A percentile compares a stretch with the other conserved stretches of the same genome.
Evolutionary conservation across 352 stramenopile species (phyloP).

Genomic region (Phytophthora palmivora): DNA sequence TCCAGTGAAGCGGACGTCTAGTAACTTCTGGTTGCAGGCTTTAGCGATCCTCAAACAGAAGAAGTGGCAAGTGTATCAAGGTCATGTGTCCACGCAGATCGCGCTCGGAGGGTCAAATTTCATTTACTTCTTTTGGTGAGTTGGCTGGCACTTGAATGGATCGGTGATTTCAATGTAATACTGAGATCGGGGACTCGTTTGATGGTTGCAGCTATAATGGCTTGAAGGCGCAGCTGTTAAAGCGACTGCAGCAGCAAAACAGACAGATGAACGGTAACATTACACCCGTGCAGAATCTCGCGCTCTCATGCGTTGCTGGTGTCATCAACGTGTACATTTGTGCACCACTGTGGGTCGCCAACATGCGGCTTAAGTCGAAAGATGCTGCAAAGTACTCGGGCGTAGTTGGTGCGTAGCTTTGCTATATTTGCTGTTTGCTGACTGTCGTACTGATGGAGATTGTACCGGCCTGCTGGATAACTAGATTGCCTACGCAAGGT

Average conservation of each 20-base stretch:
- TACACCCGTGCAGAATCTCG: slow-evolving; percentile 65
- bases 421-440: slow-evolving; percentile 28
- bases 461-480: slow-evolving; percentile 1
- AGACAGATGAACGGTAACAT: slow-evolving; percentile 44
- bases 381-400: slow-evolving; percentile 69
- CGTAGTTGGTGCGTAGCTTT: slow-evolving; percentile 33
- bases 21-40: slow-evolving; percentile 52
- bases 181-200: no score
- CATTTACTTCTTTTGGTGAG: slow-evolving; percentile 90
- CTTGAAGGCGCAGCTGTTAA: slow-evolving; percentile 67
- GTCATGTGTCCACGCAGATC: slow-evolving; percentile 81
- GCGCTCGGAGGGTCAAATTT: slow-evolving; percentile 83
- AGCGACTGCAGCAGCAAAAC: slow-evolving; percentile 57
- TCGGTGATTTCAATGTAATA: no score
- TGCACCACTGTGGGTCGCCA: slow-evolving; percentile 94
- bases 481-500: slow-evolving; percentile 70
- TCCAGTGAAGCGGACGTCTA: slow-evolving; percentile 16
- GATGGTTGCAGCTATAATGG: slow-evolving; percentile 60
- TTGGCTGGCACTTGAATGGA: background rate
- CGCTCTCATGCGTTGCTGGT: slow-evolving; percentile 75
- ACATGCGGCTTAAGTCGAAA: slow-evolving; percentile 93
- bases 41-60: slow-evolving; percentile 65
- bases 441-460: background rate
- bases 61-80: slow-evolving; percentile 80
- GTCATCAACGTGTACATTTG: slow-evolving; percentile 87